Evolutionary conservation across 2,329 filamentous ascomycete species (phyloP).

Genomic region (Lojkania enalia): DNA sequence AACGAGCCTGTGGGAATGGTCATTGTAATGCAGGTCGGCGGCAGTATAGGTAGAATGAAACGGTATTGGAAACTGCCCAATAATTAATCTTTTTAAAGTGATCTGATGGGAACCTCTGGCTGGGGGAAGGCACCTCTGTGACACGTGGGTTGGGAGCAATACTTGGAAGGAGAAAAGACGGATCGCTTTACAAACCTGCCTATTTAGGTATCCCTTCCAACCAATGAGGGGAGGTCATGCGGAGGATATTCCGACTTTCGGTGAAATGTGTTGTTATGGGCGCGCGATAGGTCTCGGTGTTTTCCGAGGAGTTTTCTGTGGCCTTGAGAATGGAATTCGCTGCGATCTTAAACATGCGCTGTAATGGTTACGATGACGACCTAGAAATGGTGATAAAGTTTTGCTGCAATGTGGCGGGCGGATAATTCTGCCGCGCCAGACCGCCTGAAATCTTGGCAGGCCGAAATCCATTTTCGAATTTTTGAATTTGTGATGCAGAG

Average conservation of each 20-base stretch:
- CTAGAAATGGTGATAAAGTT: background rate
- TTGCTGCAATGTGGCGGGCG: background rate
- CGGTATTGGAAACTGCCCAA: too few relatives aligned
- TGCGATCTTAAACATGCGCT: background rate
- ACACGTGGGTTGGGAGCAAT: background rate
- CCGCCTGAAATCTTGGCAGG: slow-evolving; percentile 18
- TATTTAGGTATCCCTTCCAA: background rate
- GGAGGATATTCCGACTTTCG: background rate
- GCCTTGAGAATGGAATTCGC: too few relatives aligned
- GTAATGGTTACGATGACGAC: background rate
- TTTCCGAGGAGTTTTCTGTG: too few relatives aligned
- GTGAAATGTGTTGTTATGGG: background rate
- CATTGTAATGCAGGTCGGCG: slow-evolving; percentile 24
- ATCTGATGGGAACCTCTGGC: too few relatives aligned
- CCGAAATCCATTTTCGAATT: slow-evolving; percentile 25
- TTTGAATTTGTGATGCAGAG: slow-evolving; percentile 20
- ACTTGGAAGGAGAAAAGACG: background rate
- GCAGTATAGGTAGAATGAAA: too few relatives aligned
- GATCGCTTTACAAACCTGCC: background rate
- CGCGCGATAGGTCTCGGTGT: too few relatives aligned
- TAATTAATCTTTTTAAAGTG: too few relatives aligned
- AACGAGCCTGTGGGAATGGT: slow-evolving; percentile 43
- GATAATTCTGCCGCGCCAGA: background rate
- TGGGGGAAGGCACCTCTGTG: background rate
- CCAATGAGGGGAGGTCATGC: background rate